phyloP scores from a whole-genome alignment of 441 rosid genomes.

The Euphorbia celastroides region DNA sequence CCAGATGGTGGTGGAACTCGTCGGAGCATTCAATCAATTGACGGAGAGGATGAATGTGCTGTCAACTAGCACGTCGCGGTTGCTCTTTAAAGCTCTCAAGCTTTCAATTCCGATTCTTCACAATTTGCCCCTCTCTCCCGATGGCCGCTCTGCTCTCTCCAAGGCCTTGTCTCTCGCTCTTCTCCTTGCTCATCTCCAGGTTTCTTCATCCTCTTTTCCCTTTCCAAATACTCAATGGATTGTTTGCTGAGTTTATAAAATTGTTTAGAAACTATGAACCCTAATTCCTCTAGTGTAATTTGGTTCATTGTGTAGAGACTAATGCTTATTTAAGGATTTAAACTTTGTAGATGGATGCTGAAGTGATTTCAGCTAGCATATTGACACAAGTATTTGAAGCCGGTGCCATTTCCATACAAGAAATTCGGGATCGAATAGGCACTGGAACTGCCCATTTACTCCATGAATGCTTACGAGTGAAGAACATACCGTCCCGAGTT shows the following conservation, averaged over 20 bases:
- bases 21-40: slow-evolving; percentile 83
- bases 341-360: slow-evolving; percentile 80
- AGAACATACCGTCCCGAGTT: slow-evolving; percentile 55
- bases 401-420: slow-evolving; percentile 50
- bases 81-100: slow-evolving; percentile 79
- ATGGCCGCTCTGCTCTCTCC: slow-evolving; percentile 72
- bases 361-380: slow-evolving; percentile 88
- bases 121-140: slow-evolving; percentile 53
- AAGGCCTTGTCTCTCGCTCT: slow-evolving; percentile 81
- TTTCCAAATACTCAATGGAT: not conserved
- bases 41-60: slow-evolving; percentile 81
- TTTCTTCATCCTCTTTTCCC: not conserved
- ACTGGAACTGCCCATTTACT: slow-evolving; percentile 79
- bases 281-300: no score
- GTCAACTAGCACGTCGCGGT: slow-evolving; percentile 69
- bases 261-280: no score
- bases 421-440: slow-evolving; percentile 70
- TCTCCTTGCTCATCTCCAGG: slow-evolving; percentile 92
- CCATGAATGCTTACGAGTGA: slow-evolving; percentile 77
- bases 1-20: slow-evolving; percentile 97
- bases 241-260: no score
- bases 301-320: no score
- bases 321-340: not conserved
- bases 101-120: slow-evolving; percentile 78
- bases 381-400: slow-evolving; percentile 63